Percentiles rank a stretch among this genome's conserved stretches.
Conservation (phyloP, 768 basidiomycete genomes). For the Xerocomus spinulosus region DNA sequence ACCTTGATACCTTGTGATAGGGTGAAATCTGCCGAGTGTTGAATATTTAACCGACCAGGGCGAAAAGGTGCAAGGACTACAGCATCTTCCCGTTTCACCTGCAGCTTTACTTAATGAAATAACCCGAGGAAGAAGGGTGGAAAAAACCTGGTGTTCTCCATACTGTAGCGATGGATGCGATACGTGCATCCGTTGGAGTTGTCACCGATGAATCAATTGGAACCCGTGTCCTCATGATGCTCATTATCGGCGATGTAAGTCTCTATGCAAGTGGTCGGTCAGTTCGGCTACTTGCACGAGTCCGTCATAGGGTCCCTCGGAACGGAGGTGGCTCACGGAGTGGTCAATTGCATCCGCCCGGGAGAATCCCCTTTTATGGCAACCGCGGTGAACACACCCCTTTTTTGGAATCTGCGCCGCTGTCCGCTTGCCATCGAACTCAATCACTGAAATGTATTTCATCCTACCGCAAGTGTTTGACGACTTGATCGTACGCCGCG, state of each 20-base stretch:
- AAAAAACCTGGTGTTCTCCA: not conserved
- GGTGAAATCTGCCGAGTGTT: not conserved
- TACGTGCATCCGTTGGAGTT: too few relatives aligned
- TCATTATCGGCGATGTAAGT: not conserved
- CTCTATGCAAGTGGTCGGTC: not conserved
- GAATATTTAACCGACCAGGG: not conserved
- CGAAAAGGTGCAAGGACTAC: not conserved
- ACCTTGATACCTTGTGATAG: not conserved
- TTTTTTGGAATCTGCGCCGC: not conserved
- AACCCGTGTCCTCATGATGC: conserved; percentile 11
- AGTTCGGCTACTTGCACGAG: conserved; percentile 1
- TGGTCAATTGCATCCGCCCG: not conserved
- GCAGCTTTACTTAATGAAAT: too few relatives aligned
- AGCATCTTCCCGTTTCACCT: not conserved
- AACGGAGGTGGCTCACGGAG: not conserved
- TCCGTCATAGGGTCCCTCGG: conserved; percentile 15
- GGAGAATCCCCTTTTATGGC: not conserved
- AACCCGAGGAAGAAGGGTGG: not conserved
- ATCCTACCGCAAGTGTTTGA: too few relatives aligned
- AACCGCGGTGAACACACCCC: not conserved
- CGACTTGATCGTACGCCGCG: not conserved
- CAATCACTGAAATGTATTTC: too few relatives aligned
- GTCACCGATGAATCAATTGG: too few relatives aligned
- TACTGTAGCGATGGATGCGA: not conserved
- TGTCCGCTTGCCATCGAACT: too few relatives aligned